Base-by-base conservation (phyloP, 352 stramenopile genomes). In the Ophiocytium majus region DNA sequence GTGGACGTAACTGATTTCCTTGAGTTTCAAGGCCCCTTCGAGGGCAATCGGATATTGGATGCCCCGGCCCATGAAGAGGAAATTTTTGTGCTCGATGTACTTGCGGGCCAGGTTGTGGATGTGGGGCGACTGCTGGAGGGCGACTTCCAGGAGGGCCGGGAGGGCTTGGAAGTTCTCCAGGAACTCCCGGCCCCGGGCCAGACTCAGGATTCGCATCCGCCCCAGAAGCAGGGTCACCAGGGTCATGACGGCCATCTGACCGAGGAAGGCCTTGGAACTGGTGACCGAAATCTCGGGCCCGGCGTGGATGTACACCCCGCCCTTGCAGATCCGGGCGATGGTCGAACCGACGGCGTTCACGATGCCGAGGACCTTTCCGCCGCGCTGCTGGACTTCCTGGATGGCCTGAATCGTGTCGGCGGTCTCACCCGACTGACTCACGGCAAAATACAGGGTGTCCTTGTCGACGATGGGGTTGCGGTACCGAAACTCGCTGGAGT, bases 1-100 rank as follows among this genome's bases (percentile, higher is more conserved):
- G 87, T 99, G 97, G 75, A 99, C 90, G 86, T 99, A 99, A 82
- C 94, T 97, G 90, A 98, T 98, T 92, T 99, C 97, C 91, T 99
- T 99, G 81, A 99, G 98, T 91, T 99, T 99, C 31, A 99, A 90
- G 19, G 97, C 96, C 50, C 97, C 97, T 92, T 99, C 97, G 86
- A 97, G 94, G 28, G 97, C 97, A 71, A 90, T 88, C 9, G 87
- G 82, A 71, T 23, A 71, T 19, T n/a, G 19, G 19, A 71, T n/a
- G 19, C 81, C 93, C 84, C 96, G 94, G 43, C 95, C 95, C 17
- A 98, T 88, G 71, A 98, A 93, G 89, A 98, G 98, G 19, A 97
- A 91, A 88, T 98, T 94, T 84, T 98, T 93, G 79, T 95, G 95
- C 14, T 92, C 85, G 64, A 93, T 86, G 14, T 98, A 90, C 85